These are phyloP conservation scores for Coriaria nepalensis DNA, from an alignment of 306 rosid species.

Conservation along the genomic window DNA sequence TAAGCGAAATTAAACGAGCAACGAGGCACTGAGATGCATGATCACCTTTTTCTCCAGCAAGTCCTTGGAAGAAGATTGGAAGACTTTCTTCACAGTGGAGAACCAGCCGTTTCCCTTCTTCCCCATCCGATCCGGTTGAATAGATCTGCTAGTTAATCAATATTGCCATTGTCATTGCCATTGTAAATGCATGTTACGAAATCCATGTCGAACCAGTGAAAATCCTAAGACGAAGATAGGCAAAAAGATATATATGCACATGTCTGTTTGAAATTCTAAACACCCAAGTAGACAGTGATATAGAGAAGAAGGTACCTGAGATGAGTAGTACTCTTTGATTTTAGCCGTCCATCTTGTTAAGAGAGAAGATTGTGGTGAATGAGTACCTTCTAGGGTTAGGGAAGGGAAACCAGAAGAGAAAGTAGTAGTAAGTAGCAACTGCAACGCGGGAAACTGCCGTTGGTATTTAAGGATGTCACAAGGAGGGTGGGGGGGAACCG, in stretches of 20 bases:
- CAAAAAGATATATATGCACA: too few relatives aligned
- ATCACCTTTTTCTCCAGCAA: background rate
- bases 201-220: too few relatives aligned
- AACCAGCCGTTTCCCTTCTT: conserved; percentile 85
- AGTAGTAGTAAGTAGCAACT: background rate
- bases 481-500: background rate
- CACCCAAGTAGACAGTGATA: too few relatives aligned
- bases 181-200: too few relatives aligned
- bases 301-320: too few relatives aligned
- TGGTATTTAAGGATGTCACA: conserved; percentile 7
- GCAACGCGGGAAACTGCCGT: conserved; percentile 5
- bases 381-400: background rate
- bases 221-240: too few relatives aligned
- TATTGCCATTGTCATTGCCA: background rate
- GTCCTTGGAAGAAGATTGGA: conserved; percentile 38
- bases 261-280: too few relatives aligned
- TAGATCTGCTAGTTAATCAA: background rate
- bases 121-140: conserved; percentile 36
- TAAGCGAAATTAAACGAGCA: background rate
- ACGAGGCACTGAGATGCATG: background rate
- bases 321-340: too few relatives aligned
- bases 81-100: conserved; percentile 77
- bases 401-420: background rate
- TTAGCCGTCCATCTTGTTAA: too few relatives aligned
- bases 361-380: background rate